These are phyloP conservation scores for Camelina hispida DNA, from an alignment of 345 rosid genomes.

Conservation along the genomic window DNA sequence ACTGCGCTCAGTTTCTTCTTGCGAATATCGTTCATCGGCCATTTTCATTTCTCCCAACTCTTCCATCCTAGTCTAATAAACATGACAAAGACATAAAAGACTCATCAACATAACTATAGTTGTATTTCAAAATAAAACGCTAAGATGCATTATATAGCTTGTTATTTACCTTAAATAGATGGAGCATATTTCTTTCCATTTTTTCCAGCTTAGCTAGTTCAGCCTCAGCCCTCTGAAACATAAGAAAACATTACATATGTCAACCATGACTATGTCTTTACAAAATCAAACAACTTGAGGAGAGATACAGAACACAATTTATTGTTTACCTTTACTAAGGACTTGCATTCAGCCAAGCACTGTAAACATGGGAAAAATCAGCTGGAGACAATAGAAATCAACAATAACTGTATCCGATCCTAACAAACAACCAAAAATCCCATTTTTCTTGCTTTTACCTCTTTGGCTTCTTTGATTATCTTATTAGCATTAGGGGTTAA, in stretches of 20 bases:
- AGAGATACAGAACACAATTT: not conserved
- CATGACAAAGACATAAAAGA: not conserved
- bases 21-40: not conserved
- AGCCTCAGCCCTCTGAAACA: too few relatives aligned
- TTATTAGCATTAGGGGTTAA: not conserved
- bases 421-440: not conserved
- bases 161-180: too few relatives aligned
- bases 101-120: not conserved
- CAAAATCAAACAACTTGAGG: not conserved
- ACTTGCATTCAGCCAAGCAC: not conserved
- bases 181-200: too few relatives aligned
- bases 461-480: not conserved
- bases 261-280: not conserved
- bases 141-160: too few relatives aligned
- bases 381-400: conserved; percentile 6
- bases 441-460: conserved; percentile 2
- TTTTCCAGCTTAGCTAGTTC: too few relatives aligned
- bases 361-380: not conserved
- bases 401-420: not conserved
- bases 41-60: not conserved
- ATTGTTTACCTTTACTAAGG: not conserved
- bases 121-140: too few relatives aligned
- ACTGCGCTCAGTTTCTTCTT: conserved; percentile 24
- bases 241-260: too few relatives aligned
- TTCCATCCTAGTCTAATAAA: not conserved